Base-by-base conservation (phyloP, 805 yeast species). In the Maudiozyma barnettii region DNA sequence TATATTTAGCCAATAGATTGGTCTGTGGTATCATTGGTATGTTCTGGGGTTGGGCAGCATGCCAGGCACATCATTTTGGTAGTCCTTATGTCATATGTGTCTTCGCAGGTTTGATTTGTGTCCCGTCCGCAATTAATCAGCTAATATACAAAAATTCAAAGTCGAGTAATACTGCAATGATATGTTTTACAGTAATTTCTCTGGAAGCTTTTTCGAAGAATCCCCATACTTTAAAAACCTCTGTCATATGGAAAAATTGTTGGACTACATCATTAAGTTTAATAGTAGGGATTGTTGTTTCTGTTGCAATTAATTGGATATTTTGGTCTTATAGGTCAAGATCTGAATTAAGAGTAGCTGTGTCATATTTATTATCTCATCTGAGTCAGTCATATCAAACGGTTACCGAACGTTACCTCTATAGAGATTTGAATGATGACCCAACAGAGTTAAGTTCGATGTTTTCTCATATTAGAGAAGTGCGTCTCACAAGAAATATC, bases 301-400 rank as follows among this genome's bases (percentile, higher is more conserved):
- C 77, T 0, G 60, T 71, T 22, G 52, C 69, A 1, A 56, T 69
- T 5, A 72, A 69, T 47, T 73, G 77, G 75, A 41, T 72, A 0
- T 54, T 74, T 13, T 74, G 78, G 77, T 74, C 79, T 1, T 73
- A 72, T 53, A 64, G 64, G 20, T 74, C 78, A 3, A 66, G 71
- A 38, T 61, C 60, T 9, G 76, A 73, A 45, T 60, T 74, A 5
- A 65, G 71, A 31, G 46, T 59, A 2, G 68, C 76, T 0, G 55
- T 69, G 19, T 58, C 77, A 0, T 61, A 67, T 1, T 50, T 75
- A 36, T 53, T 75, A 10, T 59, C 67, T 4, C 72, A 75, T 49
- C 59, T 75, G 21, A 66, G 73, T 8, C 73, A 72, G 50, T 69
- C 75, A 0, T 75, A 73, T 50, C 78, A 73, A 50, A 60, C 70